These are phyloP conservation scores for Pseudoturritis turrita DNA, from an alignment of 345 rosid genomes.

Conservation along the genomic window DNA sequence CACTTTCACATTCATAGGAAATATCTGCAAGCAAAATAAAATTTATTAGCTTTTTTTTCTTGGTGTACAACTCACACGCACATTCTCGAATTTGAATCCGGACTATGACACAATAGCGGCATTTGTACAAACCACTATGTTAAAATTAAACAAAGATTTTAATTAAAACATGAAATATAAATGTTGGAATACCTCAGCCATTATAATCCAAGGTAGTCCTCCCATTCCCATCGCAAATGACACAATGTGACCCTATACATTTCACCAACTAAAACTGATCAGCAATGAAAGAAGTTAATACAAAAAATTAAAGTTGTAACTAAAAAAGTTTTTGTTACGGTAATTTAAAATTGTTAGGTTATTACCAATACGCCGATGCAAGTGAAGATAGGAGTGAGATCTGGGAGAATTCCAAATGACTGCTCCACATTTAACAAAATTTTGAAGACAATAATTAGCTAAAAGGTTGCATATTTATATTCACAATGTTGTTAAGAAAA, in stretches of 20 bases:
- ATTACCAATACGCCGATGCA: conserved; percentile 32
- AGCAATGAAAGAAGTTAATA: not conserved
- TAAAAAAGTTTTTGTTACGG: not conserved
- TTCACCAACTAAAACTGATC: not conserved
- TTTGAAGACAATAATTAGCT: not conserved
- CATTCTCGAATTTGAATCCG: no score
- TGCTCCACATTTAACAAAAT: conserved; percentile 1
- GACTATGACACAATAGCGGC: not conserved
- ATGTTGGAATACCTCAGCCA: conserved; percentile 52
- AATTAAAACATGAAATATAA: not conserved
- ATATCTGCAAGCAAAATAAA: conserved; percentile 32
- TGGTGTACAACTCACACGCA: no score
- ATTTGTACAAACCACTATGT: not conserved
- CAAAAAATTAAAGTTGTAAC: not conserved
- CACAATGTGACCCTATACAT: conserved; percentile 34
- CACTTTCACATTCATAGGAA: conserved; percentile 46
- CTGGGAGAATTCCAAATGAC: conserved; percentile 29
- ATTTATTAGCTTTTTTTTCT: not conserved
- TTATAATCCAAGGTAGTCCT: conserved; percentile 50
- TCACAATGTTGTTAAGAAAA: not conserved
- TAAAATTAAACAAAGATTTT: not conserved
- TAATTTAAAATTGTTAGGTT: not conserved
- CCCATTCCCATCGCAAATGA: conserved; percentile 43
- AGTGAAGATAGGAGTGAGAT: conserved; percentile 27
- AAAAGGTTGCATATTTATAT: not conserved